Evolutionary conservation across 768 basidiomycete species (phyloP), one percentile per base, ranked within the genome.

Genomic region (Suillus tomentosus): DNA sequence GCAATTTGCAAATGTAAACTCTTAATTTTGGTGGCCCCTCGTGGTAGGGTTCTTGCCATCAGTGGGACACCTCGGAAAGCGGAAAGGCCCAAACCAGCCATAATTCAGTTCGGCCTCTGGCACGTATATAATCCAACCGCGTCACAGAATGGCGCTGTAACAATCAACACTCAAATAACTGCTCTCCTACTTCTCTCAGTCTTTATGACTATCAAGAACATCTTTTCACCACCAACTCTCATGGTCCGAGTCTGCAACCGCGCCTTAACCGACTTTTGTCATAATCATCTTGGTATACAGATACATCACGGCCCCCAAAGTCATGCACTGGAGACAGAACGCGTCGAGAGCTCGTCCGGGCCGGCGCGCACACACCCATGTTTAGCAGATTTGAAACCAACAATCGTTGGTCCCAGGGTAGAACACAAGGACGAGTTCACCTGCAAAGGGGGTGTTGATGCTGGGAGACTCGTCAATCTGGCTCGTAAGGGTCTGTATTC

Each of bases 401-500:
- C 69, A 47, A 70, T 61, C 53, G 69, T 74, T 31, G 77, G 77
- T 11, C 75, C 77, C 5, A 77, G 77, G 54, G 73, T 76, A 9
- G 64, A 68, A n/a, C 78, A 77, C 67, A 77, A 73, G 6, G 77
- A 78, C 13, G 65, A 71, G 55, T 78, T 79, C 45, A 50, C 73
- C 34, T 78, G 77, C 66, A 70, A 72, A 51, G 77, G 78, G 24
- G 77, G 76, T 24, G 79, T 78, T 45, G 77, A 78, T 55, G 72
- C 76, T 7, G 24, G 69, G 48, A 73, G 75, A 64, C 71, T 78
- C 14, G 72, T 78, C n/a, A 57, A 72, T 55, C 59, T 79, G 42
- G 71, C 79, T 34, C 75, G 77, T 51, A 73, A 72, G 62, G 69
- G 71, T 14, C 61, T 78, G 5, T 77, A 75, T 63, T 72, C 71